These are phyloP conservation scores for Pythium aristosporum DNA, from an alignment of 352 stramenopile species.

Conservation along the genomic window DNA sequence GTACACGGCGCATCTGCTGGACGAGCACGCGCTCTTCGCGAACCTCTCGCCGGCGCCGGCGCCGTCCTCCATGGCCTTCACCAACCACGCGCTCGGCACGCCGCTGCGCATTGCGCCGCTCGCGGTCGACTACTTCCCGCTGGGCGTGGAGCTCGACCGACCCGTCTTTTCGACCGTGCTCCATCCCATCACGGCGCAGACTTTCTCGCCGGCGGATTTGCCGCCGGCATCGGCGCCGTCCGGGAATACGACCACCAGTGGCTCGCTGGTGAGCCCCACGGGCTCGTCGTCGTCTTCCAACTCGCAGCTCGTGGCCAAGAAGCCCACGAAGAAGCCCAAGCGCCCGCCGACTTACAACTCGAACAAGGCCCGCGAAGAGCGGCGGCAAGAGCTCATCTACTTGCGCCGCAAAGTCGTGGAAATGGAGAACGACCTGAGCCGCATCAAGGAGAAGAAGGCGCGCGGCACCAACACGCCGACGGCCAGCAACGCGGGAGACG, in stretches of 20 bases:
- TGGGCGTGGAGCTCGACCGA: slow-evolving; percentile 21
- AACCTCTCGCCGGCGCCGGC: slow-evolving; percentile 10
- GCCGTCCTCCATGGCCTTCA: background rate
- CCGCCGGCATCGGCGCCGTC: no score
- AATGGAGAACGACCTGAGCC: slow-evolving; percentile 25
- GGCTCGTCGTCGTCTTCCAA: slow-evolving; percentile 6
- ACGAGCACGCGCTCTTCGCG: slow-evolving; percentile 23
- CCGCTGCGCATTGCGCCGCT: slow-evolving; percentile 23
- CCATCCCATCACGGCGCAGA: slow-evolving; percentile 19
- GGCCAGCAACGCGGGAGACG: background rate
- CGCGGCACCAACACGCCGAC: background rate
- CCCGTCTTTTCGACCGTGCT: slow-evolving; percentile 9
- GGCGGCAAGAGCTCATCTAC: slow-evolving; percentile 26
- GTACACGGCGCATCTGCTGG: slow-evolving; percentile 16
- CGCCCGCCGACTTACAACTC: slow-evolving; percentile 28
- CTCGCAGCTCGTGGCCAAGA: slow-evolving; percentile 11
- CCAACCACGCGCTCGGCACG: background rate
- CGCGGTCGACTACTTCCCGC: slow-evolving; percentile 24
- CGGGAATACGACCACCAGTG: background rate
- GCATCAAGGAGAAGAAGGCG: slow-evolving; percentile 16
- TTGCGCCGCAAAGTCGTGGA: slow-evolving; percentile 25
- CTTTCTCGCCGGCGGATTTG: slow-evolving; percentile 11
- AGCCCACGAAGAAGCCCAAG: slow-evolving; percentile 22
- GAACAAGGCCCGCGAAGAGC: slow-evolving; percentile 30
- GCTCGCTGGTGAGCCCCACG: background rate